Base-by-base conservation (phyloP, 805 yeast species). In the Saccharomycopsis fibuligera region DNA sequence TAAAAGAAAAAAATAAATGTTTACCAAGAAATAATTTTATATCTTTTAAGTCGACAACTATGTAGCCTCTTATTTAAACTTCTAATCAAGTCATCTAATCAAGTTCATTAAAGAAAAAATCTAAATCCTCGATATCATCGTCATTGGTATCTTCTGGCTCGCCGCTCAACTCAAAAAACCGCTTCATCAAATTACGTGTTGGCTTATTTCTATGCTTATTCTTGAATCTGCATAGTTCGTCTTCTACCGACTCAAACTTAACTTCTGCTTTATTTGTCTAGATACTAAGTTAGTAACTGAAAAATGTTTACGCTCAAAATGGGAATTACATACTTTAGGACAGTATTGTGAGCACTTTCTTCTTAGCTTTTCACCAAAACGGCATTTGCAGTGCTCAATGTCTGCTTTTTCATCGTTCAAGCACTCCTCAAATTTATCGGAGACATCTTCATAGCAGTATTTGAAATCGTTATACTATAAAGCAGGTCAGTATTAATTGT, bases 401-500 rank as follows among this genome's bases (percentile, higher is more conserved):
- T 25, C 10, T 6, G 10, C 12, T 0, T 3, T 14, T 8, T 35
- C 22, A 9, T 36, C 19, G 5, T 48, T 12, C 2, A 49, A 21
- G 17, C 49, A 49, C 5, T 8, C 24, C 14, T 19, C 22, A 16
- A 49, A 45, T n/a, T 23, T 17, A n/a, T 49, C 39, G 12, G 31
- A 27, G 16, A 25, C 29, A 35, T 49, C 46, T 29, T 44, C 43
- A 23, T 45, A 49, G 27, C 53, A 49, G 16, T 35, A 25, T 23
- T 23, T 29, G 16, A 49, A 49, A n/a, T 45, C 49, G 17, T 42
- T 12, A 22, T 21, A 42, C 50, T 48, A 37, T 1, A 24, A n/a
- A 27, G 16, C 3, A 38, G 4, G 41, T 44, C n/a, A 48, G 38
- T 23, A 48, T n/a, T 22, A 16, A 23, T 30, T 21, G 3, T 33